Conservation (phyloP, 805 yeast genomes). For the Barnettozyma siamensis region DNA sequence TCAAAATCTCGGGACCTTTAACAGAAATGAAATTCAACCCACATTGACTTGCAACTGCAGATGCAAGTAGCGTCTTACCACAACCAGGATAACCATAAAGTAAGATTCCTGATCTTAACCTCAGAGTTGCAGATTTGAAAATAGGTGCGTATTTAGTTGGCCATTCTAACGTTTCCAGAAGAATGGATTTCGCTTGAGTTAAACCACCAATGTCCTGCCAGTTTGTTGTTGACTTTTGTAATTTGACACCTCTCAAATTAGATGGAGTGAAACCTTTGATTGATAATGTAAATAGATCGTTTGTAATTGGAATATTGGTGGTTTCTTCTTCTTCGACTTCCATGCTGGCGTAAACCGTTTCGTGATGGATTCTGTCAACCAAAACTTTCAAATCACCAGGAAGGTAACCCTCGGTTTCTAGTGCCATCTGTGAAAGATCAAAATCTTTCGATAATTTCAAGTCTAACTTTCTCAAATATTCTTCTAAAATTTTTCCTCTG, state of each 20-base stretch:
- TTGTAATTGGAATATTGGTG: conserved; percentile 17
- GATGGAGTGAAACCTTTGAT: conserved; percentile 72
- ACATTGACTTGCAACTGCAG: conserved; percentile 90
- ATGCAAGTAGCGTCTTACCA: conserved; percentile 89
- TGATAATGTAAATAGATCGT: conserved; percentile 47
- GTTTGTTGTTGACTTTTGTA: conserved; percentile 63
- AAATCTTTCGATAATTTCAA: conserved; percentile 35
- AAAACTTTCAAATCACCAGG: conserved; percentile 75
- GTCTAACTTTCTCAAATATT: conserved; percentile 19
- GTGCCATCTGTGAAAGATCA: conserved; percentile 45
- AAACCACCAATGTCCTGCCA: conserved; percentile 94
- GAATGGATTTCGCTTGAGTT: conserved; percentile 61
- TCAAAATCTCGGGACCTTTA: conserved; percentile 92
- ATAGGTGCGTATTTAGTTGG: conserved; percentile 95
- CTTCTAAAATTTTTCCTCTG: conserved; percentile 41
- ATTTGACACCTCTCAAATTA: conserved; percentile 76
- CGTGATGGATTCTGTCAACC: conserved; percentile 63
- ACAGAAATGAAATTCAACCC: conserved; percentile 90
- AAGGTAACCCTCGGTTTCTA: conserved; percentile 84
- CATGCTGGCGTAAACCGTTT: conserved; percentile 22
- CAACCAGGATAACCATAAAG: conserved; percentile 97
- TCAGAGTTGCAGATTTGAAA: conserved; percentile 80
- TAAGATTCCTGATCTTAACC: conserved; percentile 84
- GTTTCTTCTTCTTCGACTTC: conserved; percentile 6
- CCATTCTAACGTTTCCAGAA: conserved; percentile 92